Base-by-base conservation (phyloP, 345 rosid genomes). In the Xanthoceras sorbifolium region DNA sequence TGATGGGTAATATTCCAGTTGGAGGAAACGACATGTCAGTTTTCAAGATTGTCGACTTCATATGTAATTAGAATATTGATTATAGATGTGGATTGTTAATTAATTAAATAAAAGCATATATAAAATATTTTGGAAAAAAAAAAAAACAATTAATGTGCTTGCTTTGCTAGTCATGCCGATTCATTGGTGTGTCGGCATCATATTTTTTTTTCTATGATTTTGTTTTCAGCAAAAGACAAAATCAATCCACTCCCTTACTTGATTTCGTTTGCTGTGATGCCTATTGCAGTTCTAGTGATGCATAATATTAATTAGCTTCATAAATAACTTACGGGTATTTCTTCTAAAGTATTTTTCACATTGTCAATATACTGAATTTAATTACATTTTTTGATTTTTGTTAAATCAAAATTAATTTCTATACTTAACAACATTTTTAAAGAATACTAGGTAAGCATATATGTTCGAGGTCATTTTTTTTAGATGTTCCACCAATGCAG, bases 1-100 rank as follows among this genome's bases (percentile, higher is more conserved):
- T 82, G 68, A 82, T 82, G 78, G 66, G 44, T 48, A 72, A 79
- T 82, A 83, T 83, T 84, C 81, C 69, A 23, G 32, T 38, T 46
- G 57, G 60, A 78, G 83, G 78, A 81, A 83, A 69, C 79, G 85
- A 82, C 85, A 74, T 54, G 66, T 34, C 80, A 69, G 40, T 77
- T 78, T 75, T 77, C 77, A 61, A 81, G 74, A 69, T 60, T 79
- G 80, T 78, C 64, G 46, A 80, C 59, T 81, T 63, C 52, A 25
- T 31, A 18, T 36, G 12, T 32, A 29, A 50, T 17, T 26, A 31
- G 66, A 12, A 48, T 26, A 15, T 69, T 70, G 52, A 68, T 74
- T 26, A 28, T 52, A 72, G 69, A 50, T 79, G 67, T 59, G 50
- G 74, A 72, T 73, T 71, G 63, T 61, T 26, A 31, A 46, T 46